phyloP scores from a whole-genome alignment of 768 basidiomycete genomes.

The Termitomyces sp. region DNA sequence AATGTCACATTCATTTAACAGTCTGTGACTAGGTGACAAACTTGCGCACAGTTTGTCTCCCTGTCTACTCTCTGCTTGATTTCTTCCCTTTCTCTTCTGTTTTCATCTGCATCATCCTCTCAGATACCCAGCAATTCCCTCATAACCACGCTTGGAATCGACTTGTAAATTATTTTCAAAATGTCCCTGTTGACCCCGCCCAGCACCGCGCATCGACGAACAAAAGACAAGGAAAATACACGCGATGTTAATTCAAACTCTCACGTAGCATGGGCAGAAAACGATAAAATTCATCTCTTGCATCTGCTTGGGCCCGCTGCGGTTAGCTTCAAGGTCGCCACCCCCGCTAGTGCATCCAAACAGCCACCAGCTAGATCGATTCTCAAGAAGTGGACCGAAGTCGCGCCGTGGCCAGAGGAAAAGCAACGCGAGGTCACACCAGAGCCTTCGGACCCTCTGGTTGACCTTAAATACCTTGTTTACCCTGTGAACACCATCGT shows the following conservation, averaged over 20 bases:
- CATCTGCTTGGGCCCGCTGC: conserved; percentile 21
- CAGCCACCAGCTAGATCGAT: conserved; percentile 61
- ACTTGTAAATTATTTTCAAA: conserved; percentile 10
- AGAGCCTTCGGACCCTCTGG: conserved; percentile 69
- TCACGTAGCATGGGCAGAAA: conserved; percentile 50
- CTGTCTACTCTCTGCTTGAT: conserved; percentile 11
- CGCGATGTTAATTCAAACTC: conserved; percentile 27
- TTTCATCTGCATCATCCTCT: conserved; percentile 9
- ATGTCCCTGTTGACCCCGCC: conserved; percentile 64
- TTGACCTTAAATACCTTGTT: conserved; percentile 61
- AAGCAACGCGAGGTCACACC: conserved; percentile 64
- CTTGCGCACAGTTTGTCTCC: conserved; percentile 9
- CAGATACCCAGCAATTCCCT: conserved; percentile 7
- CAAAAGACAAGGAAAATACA: conserved; percentile 49
- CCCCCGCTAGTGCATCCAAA: conserved; percentile 32
- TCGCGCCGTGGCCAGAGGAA: conserved; percentile 39
- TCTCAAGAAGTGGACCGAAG: conserved; percentile 49
- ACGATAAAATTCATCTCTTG: conserved; percentile 44
- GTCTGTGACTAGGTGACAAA: conserved; percentile 14
- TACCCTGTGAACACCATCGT: conserved; percentile 61
- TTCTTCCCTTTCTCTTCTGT: conserved; percentile 13
- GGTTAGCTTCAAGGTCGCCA: conserved; percentile 21
- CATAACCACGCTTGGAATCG: neutral
- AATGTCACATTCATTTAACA: conserved; percentile 24
- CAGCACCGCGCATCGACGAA: conserved; percentile 43